Evolutionary conservation across 1,284 basidiomycete species (phyloP).

Genomic region (Pseudozyma sp.): DNA sequence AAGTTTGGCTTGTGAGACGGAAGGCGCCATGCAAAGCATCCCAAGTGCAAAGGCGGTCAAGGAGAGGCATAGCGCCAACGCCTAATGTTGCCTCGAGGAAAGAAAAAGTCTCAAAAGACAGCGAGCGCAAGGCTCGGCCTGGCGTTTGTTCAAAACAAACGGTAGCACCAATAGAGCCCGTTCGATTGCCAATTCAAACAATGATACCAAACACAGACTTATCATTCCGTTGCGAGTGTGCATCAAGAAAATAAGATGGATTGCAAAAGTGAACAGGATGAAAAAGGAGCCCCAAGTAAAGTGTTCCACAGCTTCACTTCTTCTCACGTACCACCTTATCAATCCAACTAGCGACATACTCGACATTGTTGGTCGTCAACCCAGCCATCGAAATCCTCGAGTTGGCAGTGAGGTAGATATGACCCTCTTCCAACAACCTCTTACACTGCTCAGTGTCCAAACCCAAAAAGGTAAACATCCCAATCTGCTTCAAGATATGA

Average conservation of each 20-base stretch:
- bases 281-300: background rate
- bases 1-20: conserved; percentile 62
- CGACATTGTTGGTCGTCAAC: conserved; percentile 80
- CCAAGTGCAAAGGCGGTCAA: conserved; percentile 55
- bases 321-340: conserved; percentile 63
- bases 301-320: conserved; percentile 18
- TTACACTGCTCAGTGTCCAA: conserved; percentile 74
- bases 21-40: conserved; percentile 67
- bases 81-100: too few species aligned
- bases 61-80: conserved; percentile 4
- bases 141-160: too few species aligned
- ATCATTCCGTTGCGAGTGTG: background rate
- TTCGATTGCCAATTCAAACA: background rate
- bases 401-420: conserved; percentile 88
- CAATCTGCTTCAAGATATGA: conserved; percentile 73
- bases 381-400: conserved; percentile 91
- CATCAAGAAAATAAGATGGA: conserved; percentile 7
- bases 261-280: conserved; percentile 12
- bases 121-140: too few species aligned
- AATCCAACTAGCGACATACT: conserved; percentile 66
- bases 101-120: too few species aligned
- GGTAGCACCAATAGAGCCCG: too few species aligned
- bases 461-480: conserved; percentile 68
- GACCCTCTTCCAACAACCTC: conserved; percentile 79
- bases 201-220: background rate